A percentile compares a stretch with the other conserved stretches of the same genome.
phyloP scores from a whole-genome alignment of 305 asterid species.

The Fraxinus dipetala region DNA sequence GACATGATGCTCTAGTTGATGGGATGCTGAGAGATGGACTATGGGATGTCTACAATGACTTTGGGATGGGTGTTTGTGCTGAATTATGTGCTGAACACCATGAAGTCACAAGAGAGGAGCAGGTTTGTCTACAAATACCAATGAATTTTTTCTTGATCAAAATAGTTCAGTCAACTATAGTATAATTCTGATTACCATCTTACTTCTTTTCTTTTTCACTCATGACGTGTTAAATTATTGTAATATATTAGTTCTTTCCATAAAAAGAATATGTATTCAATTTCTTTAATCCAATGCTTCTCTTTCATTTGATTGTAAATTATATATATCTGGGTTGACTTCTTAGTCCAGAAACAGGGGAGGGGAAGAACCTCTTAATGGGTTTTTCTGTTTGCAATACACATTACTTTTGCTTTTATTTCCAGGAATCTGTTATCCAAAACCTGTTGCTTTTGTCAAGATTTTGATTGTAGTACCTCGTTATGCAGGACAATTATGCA shows the following conservation, averaged over 20 bases:
- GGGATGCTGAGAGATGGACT: slow-evolving; percentile 98
- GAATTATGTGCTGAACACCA: slow-evolving; percentile 88
- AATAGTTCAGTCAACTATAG: neutral
- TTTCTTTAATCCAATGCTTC: neutral
- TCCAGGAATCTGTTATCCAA: neutral
- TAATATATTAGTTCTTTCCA: slow-evolving; percentile 1
- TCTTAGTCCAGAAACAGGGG: neutral
- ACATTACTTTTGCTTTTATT: neutral
- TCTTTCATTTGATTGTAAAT: neutral
- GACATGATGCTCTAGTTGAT: slow-evolving; percentile 93
- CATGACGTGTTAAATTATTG: neutral
- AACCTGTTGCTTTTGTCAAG: slow-evolving; percentile 3
- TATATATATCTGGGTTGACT: neutral
- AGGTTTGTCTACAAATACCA: slow-evolving; percentile 45
- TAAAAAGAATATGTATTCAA: neutral
- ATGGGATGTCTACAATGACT: slow-evolving; percentile 93
- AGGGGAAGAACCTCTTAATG: neutral
- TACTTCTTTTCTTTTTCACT: slow-evolving; percentile 1
- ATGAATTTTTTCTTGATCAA: neutral
- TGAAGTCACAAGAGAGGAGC: slow-evolving; percentile 77
- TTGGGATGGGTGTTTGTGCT: slow-evolving; percentile 98
- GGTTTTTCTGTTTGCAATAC: neutral
- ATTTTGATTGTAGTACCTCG: slow-evolving; percentile 19
- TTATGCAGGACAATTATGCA: slow-evolving; percentile 73
- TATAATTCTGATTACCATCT: neutral